Evolutionary conservation across 768 basidiomycete genomes (phyloP), one percentile per base, ranked within the genome.

Genomic region (Tulasnella sp.): DNA sequence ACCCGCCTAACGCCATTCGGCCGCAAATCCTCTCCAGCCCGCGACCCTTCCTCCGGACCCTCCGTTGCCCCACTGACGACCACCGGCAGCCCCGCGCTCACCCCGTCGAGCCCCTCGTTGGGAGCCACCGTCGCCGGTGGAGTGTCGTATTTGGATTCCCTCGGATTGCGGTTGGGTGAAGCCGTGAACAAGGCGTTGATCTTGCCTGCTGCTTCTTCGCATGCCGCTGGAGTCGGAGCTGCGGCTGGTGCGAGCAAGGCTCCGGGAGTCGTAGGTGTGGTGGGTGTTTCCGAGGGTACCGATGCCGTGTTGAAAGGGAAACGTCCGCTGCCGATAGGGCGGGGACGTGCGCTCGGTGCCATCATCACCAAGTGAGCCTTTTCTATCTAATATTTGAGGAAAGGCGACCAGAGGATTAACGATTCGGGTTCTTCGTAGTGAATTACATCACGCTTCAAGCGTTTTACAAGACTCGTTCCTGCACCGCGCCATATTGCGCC

Each of bases 131-230:
- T 91, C 75, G 80, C 89, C 36, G 91, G 91, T 75, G 91, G 92
- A 79, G 90, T 89, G 71, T 90, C 90, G 14, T 93, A 92, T 80
- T 83, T 92, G 69, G 89, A 92, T 78, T 86, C 87, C 72, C 85
- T 93, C 62, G 84, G 88, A 75, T 82, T 92, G 71, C 91, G 89
- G 77, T 82, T 94, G 62, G 91, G 89, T 77, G 92, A 94, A 79
- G 90, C 89, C 0, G 90, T 91, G 16, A 89, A 90, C 70, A 90
- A 86, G 80, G 88, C 90, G 3, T 82, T 93, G 66, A 83, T 85
- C 26, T 89, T 89, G 75, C 89, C 90, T 16, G 77, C 83, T 1
- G 87, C 88, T 34, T 82, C 88, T 37, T 42, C 29, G 4, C 26
- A 22, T 5, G 36, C 40, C 64, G 6, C n/a, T 17, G 29, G 11